phyloP scores from a whole-genome alignment of 768 basidiomycete genomes.

The Pulveroboletus sp. region DNA sequence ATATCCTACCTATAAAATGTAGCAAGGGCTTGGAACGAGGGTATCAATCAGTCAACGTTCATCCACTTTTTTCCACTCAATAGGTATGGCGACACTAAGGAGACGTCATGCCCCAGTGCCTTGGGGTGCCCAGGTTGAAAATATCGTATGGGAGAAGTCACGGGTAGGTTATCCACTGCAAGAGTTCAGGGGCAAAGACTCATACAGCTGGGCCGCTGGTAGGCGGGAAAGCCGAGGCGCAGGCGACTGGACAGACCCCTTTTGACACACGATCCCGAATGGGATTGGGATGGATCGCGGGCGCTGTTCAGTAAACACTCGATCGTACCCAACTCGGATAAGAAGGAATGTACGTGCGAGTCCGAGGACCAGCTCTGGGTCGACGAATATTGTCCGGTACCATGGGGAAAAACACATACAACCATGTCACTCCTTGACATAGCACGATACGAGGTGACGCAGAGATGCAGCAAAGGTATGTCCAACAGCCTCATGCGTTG shows the following conservation, averaged over 20 bases:
- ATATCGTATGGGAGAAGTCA: conserved; percentile 1
- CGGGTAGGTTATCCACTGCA: conserved; percentile 3
- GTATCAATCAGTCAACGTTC: not conserved
- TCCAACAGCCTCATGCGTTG: not conserved
- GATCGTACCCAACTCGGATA: too few species aligned
- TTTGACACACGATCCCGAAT: conserved; percentile 15
- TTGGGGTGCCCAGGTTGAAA: conserved; percentile 1
- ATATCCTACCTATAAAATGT: conserved; percentile 10
- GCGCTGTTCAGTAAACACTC: conserved; percentile 1
- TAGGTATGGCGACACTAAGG: conserved; percentile 18
- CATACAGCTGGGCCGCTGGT: not conserved
- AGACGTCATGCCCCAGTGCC: conserved; percentile 9
- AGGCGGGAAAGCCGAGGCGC: conserved; percentile 15
- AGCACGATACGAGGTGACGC: not conserved
- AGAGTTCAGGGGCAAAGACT: not conserved
- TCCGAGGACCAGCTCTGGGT: not conserved
- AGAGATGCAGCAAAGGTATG: not conserved
- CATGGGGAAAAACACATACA: not conserved
- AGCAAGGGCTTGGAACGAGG: not conserved
- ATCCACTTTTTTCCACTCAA: not conserved
- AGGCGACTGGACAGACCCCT: conserved; percentile 8
- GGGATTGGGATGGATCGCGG: conserved; percentile 23
- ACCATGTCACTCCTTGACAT: conserved; percentile 7
- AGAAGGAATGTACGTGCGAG: not conserved
- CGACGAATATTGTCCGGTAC: not conserved